Percentiles rank a stretch among this genome's conserved stretches.
phyloP scores from a whole-genome alignment of 495 filamentous ascomycete genomes.

The Penicillium lividum region DNA sequence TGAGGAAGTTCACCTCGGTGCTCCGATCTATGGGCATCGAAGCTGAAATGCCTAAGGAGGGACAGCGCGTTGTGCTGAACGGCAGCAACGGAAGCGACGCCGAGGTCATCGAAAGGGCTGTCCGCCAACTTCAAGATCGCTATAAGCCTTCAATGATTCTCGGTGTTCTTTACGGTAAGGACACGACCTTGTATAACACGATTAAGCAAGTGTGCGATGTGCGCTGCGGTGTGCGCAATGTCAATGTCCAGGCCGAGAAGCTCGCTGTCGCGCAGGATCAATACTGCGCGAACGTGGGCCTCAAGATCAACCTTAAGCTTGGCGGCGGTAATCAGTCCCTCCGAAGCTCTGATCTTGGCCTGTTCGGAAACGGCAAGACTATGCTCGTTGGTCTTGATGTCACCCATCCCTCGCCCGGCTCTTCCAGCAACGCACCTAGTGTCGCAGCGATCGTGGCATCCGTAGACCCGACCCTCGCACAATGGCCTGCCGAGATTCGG shows the following conservation, averaged over 20 bases:
- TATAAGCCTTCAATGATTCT: conserved; percentile 54
- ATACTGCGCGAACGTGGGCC: conserved; percentile 71
- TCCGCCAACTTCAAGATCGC: conserved; percentile 31
- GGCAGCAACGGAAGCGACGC: conserved; percentile 14
- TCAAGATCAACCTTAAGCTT: conserved; percentile 87
- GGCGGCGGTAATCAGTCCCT: conserved; percentile 77
- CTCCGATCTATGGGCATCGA: conserved; percentile 34
- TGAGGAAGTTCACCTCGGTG: conserved; percentile 22
- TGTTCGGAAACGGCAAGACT: conserved; percentile 64
- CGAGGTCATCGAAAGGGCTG: conserved; percentile 25
- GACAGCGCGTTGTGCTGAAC: conserved; percentile 19
- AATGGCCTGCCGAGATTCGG: conserved; percentile 35
- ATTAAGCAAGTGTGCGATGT: conserved; percentile 71
- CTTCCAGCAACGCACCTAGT: conserved; percentile 58
- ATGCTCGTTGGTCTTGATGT: conserved; percentile 91
- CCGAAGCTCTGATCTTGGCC: conserved; percentile 43
- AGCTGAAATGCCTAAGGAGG: conserved; percentile 14
- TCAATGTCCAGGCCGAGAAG: conserved; percentile 59
- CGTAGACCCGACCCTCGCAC: conserved; percentile 24
- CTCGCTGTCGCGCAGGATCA: conserved; percentile 45
- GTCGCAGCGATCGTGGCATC: conserved; percentile 52
- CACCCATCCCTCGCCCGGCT: conserved; percentile 80
- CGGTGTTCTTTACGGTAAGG: conserved; percentile 57
- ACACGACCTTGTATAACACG: conserved; percentile 58
- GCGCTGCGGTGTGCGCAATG: conserved; percentile 61